Evolutionary conservation across 2,329 filamentous ascomycete species (phyloP).

Genomic region (Lecanicillium sp.): DNA sequence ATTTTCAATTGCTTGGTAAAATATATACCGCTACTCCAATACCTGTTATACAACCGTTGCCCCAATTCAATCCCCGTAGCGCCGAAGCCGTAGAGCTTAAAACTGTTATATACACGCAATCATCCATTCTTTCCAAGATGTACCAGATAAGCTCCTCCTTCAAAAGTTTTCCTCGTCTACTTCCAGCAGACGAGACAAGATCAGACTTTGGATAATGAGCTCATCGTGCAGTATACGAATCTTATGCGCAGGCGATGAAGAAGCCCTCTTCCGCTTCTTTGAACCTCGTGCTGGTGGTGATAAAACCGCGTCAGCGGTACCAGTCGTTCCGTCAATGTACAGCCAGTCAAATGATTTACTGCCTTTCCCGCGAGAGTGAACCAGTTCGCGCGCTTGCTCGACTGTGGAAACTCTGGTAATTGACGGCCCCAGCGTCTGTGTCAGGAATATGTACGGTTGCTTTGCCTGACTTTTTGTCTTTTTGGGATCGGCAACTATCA

Average conservation of each 20-base stretch:
- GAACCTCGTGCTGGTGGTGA: slow-evolving; percentile 14
- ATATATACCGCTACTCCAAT: no score
- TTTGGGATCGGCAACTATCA: slow-evolving; percentile 55
- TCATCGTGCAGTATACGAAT: slow-evolving; percentile 72
- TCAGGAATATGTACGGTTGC: slow-evolving; percentile 72
- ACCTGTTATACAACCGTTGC: no score
- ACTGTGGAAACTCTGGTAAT: slow-evolving; percentile 59
- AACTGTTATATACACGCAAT: not conserved
- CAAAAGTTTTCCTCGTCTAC: slow-evolving; percentile 33
- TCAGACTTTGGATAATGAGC: slow-evolving; percentile 85
- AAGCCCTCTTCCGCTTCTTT: slow-evolving; percentile 32
- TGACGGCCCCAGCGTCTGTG: slow-evolving; percentile 66
- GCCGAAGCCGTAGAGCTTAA: not conserved
- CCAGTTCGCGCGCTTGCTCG: slow-evolving; percentile 51
- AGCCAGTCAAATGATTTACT: slow-evolving; percentile 62
- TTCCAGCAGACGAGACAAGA: slow-evolving; percentile 71
- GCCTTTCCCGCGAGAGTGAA: slow-evolving; percentile 41
- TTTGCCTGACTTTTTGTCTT: slow-evolving; percentile 55
- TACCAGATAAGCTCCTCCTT: not conserved
- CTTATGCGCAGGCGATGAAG: slow-evolving; percentile 22
- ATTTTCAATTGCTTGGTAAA: no score
- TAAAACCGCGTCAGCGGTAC: slow-evolving; percentile 44
- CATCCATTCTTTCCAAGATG: slow-evolving; percentile 11
- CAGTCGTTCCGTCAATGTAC: slow-evolving; percentile 62
- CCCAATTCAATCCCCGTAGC: not conserved